A percentile compares a stretch with the other conserved stretches of the same genome.
Evolutionary conservation across 768 basidiomycete species (phyloP).

Genomic region (Kwoniella bestiolae): DNA sequence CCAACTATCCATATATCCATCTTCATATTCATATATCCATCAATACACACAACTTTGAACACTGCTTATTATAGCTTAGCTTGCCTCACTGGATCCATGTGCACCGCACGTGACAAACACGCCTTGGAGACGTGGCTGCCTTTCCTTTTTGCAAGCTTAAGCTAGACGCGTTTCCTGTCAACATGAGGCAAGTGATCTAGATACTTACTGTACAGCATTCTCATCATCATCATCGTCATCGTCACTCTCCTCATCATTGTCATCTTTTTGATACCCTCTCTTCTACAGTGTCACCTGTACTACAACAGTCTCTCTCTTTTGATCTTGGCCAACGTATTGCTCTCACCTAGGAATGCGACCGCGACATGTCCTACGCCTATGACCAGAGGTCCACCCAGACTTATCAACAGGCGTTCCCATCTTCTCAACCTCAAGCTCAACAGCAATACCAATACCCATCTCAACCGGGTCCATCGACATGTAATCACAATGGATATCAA

Average conservation of each 20-base stretch:
- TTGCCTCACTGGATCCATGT: too few species aligned
- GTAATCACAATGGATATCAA: not conserved
- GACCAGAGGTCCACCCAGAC: not conserved
- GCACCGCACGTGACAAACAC: not conserved
- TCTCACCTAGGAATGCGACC: not conserved
- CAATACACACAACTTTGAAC: too few species aligned
- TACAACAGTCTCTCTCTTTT: not conserved
- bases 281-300: too few species aligned
- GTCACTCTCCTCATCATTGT: too few species aligned
- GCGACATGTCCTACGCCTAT: not conserved
- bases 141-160: not conserved
- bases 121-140: not conserved
- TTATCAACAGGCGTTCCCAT: slow-evolving; percentile 4
- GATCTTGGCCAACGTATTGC: not conserved
- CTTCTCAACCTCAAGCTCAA: not conserved
- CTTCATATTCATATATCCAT: too few species aligned
- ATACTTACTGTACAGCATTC: too few species aligned
- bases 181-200: too few species aligned
- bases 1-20: too few species aligned
- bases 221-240: not conserved
- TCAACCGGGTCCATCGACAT: not conserved
- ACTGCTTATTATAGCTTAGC: too few species aligned
- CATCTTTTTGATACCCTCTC: too few species aligned
- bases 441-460: not conserved
- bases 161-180: not conserved